Conservation (phyloP, 106 monocot species). For the Phalaenopsis aphrodite region DNA sequence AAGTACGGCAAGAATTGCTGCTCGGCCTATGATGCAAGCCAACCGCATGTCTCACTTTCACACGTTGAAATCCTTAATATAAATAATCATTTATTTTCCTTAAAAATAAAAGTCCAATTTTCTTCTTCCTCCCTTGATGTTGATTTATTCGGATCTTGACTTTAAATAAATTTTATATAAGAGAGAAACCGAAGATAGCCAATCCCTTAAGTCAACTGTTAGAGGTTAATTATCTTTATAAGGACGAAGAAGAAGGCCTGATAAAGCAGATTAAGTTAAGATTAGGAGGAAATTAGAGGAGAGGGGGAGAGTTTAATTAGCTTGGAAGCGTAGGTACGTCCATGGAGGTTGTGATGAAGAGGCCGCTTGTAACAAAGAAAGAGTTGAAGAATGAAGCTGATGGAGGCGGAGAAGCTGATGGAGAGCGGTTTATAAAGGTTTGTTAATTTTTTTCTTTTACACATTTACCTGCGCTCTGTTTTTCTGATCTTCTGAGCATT, state of each 20-base stretch:
- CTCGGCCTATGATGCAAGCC: not conserved
- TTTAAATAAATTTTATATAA: not conserved
- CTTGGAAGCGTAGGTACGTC: not conserved
- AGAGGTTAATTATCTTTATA: conserved; percentile 1
- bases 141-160: not conserved
- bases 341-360: not conserved
- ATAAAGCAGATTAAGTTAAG: not conserved
- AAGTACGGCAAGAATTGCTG: not conserved
- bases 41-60: not conserved
- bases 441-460: not conserved
- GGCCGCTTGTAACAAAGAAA: not conserved
- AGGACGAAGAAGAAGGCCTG: not conserved
- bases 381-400: not conserved
- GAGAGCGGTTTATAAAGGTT: not conserved
- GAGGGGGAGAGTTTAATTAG: not conserved
- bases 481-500: not conserved
- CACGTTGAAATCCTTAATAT: not conserved
- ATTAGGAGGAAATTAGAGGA: not conserved
- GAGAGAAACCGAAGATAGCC: not conserved
- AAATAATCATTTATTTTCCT: not conserved
- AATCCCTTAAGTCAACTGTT: conserved; percentile 5
- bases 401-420: not conserved
- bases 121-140: not conserved
- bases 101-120: conserved; percentile 2
- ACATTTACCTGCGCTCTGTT: not conserved